Conservation (phyloP, 73 alveolate species). For the Paramecium sonneborni region DNA sequence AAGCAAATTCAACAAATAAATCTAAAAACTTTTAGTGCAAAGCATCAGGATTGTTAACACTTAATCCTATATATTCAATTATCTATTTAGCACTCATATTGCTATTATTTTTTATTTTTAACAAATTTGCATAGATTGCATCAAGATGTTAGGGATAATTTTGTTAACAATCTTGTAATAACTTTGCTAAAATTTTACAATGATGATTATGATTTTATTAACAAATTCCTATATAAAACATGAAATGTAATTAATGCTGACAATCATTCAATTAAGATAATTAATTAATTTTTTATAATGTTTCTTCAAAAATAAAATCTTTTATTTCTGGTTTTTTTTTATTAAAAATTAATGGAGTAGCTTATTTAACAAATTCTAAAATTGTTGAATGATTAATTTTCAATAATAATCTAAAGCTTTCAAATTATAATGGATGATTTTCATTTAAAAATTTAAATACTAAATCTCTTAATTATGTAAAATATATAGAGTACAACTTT, state of each 20-base stretch:
- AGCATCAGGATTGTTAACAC: background rate
- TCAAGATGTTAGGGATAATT: background rate
- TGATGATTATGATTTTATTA: background rate
- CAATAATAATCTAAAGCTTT: conserved; percentile 1
- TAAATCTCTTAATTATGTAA: conserved; percentile 3
- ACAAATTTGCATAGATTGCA: background rate
- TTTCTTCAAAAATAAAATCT: background rate
- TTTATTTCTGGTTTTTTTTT: background rate
- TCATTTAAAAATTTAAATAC: background rate
- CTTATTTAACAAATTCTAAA: background rate
- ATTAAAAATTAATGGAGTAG: background rate
- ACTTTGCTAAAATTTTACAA: background rate
- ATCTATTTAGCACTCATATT: background rate
- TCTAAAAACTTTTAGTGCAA: background rate
- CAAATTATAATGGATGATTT: background rate
- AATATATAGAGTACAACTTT: background rate
- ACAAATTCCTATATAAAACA: background rate
- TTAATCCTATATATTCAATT: background rate
- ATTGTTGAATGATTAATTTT: background rate
- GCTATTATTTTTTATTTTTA: background rate
- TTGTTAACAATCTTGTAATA: background rate
- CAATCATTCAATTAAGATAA: background rate
- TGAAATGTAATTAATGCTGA: background rate
- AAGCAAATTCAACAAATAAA: background rate
- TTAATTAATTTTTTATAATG: background rate